These are phyloP conservation scores for Aspergillus thermomutatus DNA, from an alignment of 2,329 filamentous ascomycete genomes.

Conservation along the genomic window DNA sequence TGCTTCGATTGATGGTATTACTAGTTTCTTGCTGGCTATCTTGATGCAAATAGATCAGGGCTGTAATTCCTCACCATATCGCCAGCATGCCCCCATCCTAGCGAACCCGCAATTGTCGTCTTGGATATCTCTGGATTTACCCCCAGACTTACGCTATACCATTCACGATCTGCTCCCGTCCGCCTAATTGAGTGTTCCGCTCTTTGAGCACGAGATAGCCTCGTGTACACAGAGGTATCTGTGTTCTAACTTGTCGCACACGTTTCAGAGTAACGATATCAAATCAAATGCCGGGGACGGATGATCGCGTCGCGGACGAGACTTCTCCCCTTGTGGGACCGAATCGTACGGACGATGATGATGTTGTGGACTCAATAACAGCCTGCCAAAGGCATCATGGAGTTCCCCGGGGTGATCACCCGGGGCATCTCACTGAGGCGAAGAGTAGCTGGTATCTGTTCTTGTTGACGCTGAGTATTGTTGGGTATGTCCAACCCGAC, in stretches of 20 bases:
- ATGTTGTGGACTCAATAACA: conserved; percentile 16
- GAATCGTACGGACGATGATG: conserved; percentile 12
- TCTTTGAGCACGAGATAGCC: neutral
- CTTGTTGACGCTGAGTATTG: conserved; percentile 79
- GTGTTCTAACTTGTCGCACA: neutral
- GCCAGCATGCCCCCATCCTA: neutral
- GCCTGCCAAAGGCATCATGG: conserved; percentile 14
- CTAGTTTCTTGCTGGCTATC: neutral
- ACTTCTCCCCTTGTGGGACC: conserved; percentile 29
- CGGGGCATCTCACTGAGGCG: conserved; percentile 50
- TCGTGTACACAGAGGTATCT: neutral
- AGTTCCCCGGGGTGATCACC: conserved; percentile 38
- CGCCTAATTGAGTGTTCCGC: neutral
- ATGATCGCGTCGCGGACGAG: conserved; percentile 21
- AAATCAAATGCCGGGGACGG: conserved; percentile 13
- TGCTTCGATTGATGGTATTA: neutral
- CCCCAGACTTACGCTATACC: neutral
- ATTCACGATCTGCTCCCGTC: neutral
- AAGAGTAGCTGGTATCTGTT: conserved; percentile 86
- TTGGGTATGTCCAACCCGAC: conserved; percentile 50
- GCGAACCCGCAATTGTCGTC: neutral
- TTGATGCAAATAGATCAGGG: neutral
- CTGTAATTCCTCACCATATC: neutral
- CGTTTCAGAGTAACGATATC: neutral
- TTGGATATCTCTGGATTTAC: neutral